Percentiles rank a stretch among this genome's conserved stretches.
Conservation (phyloP, 2,329 filamentous ascomycete genomes). For the Dothistroma pini region DNA sequence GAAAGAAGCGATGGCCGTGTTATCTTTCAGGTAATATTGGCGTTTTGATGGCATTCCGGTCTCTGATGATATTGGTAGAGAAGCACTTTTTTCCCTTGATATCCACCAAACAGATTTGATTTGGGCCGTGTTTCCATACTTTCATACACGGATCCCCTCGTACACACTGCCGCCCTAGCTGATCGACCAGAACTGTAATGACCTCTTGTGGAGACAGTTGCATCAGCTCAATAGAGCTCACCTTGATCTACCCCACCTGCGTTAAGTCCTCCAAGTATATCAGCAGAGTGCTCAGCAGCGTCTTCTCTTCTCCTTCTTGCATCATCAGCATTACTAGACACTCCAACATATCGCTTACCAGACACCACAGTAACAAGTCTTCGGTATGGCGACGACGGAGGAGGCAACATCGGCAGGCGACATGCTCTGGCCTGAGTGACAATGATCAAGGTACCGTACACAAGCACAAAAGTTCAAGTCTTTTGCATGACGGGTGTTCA, state of each 20-base stretch:
- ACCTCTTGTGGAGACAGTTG: conserved; percentile 7
- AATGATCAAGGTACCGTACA: conserved; percentile 24
- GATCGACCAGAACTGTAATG: conserved; percentile 1
- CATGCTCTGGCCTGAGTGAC: conserved; percentile 6
- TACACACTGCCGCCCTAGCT: background rate
- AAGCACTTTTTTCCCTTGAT: background rate
- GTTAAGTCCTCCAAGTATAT: background rate
- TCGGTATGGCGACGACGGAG: conserved; percentile 15
- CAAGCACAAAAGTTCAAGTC: conserved; percentile 9
- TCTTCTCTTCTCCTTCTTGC: background rate
- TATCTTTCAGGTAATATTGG: background rate
- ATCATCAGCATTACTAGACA: background rate
- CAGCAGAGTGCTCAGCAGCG: background rate
- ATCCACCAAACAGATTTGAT: background rate
- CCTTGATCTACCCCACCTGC: conserved; percentile 6
- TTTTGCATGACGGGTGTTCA: conserved; percentile 42
- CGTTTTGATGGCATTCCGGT: background rate
- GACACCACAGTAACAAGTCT: background rate
- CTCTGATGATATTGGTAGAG: background rate
- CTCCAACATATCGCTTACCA: background rate
- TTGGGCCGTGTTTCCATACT: background rate
- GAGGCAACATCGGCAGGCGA: conserved; percentile 10
- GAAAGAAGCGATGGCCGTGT: too few relatives aligned
- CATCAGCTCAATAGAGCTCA: conserved; percentile 1
- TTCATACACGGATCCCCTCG: background rate